Percentiles rank a stretch among this genome's conserved stretches.
These are phyloP conservation scores for Jackrogersella minutella DNA, from an alignment of 495 filamentous ascomycete species.

Conservation along the genomic window DNA sequence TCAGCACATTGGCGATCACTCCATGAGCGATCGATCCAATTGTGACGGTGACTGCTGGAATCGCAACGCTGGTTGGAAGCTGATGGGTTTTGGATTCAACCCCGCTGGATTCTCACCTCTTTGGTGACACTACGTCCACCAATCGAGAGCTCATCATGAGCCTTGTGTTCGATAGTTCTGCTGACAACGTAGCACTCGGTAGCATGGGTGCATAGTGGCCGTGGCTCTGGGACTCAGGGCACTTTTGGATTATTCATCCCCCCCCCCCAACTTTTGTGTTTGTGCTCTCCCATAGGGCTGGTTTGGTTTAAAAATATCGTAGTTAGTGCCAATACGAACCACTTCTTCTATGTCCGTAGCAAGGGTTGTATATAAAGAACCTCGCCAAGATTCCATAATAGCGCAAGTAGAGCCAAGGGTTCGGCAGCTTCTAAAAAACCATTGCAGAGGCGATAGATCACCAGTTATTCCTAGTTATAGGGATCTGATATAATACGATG, in stretches of 20 bases:
- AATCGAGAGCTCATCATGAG: slow-evolving; percentile 16
- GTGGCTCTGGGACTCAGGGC: slow-evolving; percentile 8
- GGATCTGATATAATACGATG: slow-evolving; percentile 13
- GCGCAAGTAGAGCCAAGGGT: neutral
- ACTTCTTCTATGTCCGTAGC: neutral
- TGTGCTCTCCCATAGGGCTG: slow-evolving; percentile 23
- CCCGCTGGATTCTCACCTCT: neutral
- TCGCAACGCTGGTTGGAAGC: slow-evolving; percentile 5
- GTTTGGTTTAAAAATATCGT: slow-evolving; percentile 30
- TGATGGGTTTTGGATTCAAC: neutral
- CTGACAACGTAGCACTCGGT: slow-evolving; percentile 28
- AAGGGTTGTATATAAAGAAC: slow-evolving; percentile 13
- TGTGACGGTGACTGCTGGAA: neutral
- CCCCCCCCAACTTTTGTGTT: neutral
- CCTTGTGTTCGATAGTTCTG: slow-evolving; percentile 3
- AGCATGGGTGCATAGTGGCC: slow-evolving; percentile 17
- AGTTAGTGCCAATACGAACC: slow-evolving; percentile 19
- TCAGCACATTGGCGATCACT: slow-evolving; percentile 30
- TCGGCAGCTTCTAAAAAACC: neutral
- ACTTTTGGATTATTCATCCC: slow-evolving; percentile 1
- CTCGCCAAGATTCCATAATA: slow-evolving; percentile 9
- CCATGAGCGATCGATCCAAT: neutral
- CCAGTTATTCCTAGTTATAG: neutral
- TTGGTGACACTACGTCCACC: slow-evolving; percentile 6
- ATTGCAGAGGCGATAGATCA: slow-evolving; percentile 1